Evolutionary conservation across 2,329 filamentous ascomycete genomes (phyloP).

Genomic region (Alternaria sp.): DNA sequence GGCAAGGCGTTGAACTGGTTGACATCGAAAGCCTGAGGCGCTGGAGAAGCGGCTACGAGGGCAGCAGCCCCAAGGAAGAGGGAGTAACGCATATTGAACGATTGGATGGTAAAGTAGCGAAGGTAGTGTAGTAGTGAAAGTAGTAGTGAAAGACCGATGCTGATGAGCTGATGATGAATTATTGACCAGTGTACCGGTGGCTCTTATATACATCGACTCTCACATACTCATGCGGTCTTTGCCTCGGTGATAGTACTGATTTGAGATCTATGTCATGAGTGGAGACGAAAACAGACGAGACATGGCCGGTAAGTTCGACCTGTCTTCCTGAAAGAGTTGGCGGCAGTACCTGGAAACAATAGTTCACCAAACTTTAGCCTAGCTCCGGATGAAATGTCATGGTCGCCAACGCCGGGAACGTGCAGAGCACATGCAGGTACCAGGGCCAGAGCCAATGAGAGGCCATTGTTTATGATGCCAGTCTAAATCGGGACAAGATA

Average conservation of each 20-base stretch:
- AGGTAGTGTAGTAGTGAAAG: constrained; percentile 1
- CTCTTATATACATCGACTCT: constrained; percentile 13
- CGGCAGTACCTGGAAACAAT: constrained; percentile 12
- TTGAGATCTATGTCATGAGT: constrained; percentile 13
- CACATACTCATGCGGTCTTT: background rate
- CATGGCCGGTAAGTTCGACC: constrained; percentile 9
- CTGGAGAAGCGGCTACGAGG: constrained; percentile 31
- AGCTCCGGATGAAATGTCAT: constrained; percentile 14
- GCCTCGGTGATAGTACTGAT: constrained; percentile 8
- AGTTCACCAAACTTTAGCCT: constrained; percentile 14
- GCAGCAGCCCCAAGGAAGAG: constrained; percentile 32
- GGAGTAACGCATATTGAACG: constrained; percentile 30
- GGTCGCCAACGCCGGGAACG: constrained; percentile 13
- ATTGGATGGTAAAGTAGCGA: constrained; percentile 7
- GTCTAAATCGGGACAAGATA: background rate
- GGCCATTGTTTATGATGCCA: background rate
- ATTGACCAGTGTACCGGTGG: background rate
- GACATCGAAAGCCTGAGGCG: constrained; percentile 30
- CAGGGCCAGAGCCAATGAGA: constrained; percentile 3
- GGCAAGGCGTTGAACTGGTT: constrained; percentile 15
- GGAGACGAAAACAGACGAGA: background rate
- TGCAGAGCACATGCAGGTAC: constrained; percentile 13
- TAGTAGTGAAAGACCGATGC: constrained; percentile 13
- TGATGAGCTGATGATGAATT: constrained; percentile 14
- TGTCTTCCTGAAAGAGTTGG: constrained; percentile 12